Evolutionary conservation across 306 rosid species (phyloP).

Genomic region (Trifolium dubium): DNA sequence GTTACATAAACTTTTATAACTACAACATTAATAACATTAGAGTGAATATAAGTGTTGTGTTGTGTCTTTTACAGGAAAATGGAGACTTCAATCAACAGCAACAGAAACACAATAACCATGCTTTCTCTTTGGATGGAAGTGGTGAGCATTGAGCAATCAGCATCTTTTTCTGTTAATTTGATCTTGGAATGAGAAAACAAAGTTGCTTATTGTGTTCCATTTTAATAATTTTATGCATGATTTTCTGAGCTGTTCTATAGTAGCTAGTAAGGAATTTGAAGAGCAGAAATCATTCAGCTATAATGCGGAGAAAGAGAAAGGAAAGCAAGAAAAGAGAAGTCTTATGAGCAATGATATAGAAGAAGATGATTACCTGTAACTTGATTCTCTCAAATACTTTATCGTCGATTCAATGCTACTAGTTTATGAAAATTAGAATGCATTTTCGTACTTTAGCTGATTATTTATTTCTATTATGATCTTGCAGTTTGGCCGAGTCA

Average conservation of each 20-base stretch:
- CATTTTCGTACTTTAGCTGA: not conserved
- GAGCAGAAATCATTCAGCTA: constrained; percentile 52
- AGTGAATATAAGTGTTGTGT: constrained; percentile 12
- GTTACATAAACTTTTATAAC: not conserved
- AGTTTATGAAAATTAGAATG: not conserved
- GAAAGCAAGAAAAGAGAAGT: constrained; percentile 68
- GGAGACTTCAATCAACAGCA: constrained; percentile 54
- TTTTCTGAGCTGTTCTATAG: constrained; percentile 45
- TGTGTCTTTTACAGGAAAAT: constrained; percentile 64
- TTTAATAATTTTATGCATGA: not conserved
- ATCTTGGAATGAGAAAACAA: not conserved
- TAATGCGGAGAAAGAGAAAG: constrained; percentile 61
- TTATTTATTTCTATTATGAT: constrained; percentile 5
- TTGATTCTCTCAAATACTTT: not conserved
- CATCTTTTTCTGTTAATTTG: constrained; percentile 3
- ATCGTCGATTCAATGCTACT: not conserved
- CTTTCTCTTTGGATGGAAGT: constrained; percentile 71
- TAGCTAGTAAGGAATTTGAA: constrained; percentile 68
- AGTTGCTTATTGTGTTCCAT: not conserved
- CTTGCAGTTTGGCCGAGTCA: constrained; percentile 71
- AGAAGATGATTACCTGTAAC: constrained; percentile 69
- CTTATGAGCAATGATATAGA: constrained; percentile 59
- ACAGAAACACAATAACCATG: constrained; percentile 52
- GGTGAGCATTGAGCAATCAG: constrained; percentile 63
- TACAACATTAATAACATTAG: constrained; percentile 2